Evolutionary conservation across 768 basidiomycete genomes (phyloP).

Genomic region (Pleurotus djamor): DNA sequence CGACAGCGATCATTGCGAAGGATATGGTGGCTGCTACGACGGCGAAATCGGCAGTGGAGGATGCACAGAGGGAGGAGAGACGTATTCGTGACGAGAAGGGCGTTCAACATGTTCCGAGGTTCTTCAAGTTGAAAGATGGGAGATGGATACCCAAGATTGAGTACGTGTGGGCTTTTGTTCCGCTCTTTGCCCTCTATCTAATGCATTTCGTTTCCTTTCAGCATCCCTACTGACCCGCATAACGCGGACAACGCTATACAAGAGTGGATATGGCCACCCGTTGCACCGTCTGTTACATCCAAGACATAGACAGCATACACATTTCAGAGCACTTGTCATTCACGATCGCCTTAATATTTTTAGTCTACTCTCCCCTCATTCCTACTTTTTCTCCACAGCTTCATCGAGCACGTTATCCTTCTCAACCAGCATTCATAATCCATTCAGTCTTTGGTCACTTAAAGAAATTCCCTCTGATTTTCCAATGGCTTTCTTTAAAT

Average conservation of each 20-base stretch:
- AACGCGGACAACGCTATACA: conserved; percentile 66
- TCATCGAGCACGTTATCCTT: background rate
- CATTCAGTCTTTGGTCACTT: background rate
- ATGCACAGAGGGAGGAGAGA: conserved; percentile 83
- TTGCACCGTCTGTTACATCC: background rate
- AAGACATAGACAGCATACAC: background rate
- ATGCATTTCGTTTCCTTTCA: conserved; percentile 23
- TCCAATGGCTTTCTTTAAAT: background rate
- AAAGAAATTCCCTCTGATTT: background rate
- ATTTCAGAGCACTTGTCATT: background rate
- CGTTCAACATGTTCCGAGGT: conserved; percentile 67
- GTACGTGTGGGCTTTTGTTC: conserved; percentile 36
- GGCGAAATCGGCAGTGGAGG: conserved; percentile 89
- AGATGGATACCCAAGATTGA: conserved; percentile 81
- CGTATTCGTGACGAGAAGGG: conserved; percentile 74
- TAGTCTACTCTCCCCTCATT: background rate
- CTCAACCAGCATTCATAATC: background rate
- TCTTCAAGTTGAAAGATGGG: conserved; percentile 75
- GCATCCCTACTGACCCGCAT: conserved; percentile 68
- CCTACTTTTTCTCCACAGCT: background rate
- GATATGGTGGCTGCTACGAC: conserved; percentile 95
- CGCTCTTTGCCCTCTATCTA: conserved; percentile 1
- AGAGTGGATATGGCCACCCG: conserved; percentile 72
- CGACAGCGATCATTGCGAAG: conserved; percentile 77
- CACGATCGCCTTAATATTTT: background rate